phyloP scores from a whole-genome alignment of 768 basidiomycete species.

The Leccinum pellstonianum region DNA sequence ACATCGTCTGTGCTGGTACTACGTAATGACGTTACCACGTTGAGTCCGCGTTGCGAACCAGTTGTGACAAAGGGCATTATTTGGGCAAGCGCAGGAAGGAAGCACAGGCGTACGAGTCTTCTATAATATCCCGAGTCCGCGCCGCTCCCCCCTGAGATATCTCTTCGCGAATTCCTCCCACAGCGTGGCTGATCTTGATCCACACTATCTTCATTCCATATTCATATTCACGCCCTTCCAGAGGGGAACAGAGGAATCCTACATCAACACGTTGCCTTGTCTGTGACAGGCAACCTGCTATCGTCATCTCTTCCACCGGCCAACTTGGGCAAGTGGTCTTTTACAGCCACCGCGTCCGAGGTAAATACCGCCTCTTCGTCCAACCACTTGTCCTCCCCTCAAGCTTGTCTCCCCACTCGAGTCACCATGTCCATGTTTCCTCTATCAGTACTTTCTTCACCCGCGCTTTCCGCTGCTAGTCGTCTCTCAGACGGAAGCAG shows the following conservation, averaged over 20 bases:
- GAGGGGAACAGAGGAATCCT: constrained; percentile 16
- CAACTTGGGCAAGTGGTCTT: constrained; percentile 32
- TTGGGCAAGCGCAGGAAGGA: neutral
- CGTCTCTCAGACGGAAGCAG: constrained; percentile 41
- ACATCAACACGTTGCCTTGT: constrained; percentile 35
- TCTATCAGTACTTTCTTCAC: constrained; percentile 31
- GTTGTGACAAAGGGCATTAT: constrained; percentile 1
- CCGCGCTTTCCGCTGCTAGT: constrained; percentile 34
- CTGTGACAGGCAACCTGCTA: constrained; percentile 33
- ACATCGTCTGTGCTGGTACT: constrained; percentile 3
- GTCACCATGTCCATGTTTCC: constrained; percentile 25
- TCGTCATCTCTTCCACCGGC: constrained; percentile 28
- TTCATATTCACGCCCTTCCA: constrained; percentile 29
- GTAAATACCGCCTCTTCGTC: constrained; percentile 30
- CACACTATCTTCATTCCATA: constrained; percentile 28
- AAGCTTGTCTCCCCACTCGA: constrained; percentile 11
- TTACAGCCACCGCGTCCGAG: constrained; percentile 34
- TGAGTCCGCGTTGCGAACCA: constrained; percentile 15
- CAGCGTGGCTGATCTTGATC: constrained; percentile 32
- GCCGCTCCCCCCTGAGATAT: constrained; percentile 18
- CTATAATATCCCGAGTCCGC: constrained; percentile 17
- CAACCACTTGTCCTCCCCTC: constrained; percentile 11
- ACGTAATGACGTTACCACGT: constrained; percentile 32
- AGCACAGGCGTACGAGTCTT: constrained; percentile 2
- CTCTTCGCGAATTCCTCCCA: constrained; percentile 14